Base-by-base conservation (phyloP, 371 early-diverging fungal species). In the Rhizomucor pusillus region DNA sequence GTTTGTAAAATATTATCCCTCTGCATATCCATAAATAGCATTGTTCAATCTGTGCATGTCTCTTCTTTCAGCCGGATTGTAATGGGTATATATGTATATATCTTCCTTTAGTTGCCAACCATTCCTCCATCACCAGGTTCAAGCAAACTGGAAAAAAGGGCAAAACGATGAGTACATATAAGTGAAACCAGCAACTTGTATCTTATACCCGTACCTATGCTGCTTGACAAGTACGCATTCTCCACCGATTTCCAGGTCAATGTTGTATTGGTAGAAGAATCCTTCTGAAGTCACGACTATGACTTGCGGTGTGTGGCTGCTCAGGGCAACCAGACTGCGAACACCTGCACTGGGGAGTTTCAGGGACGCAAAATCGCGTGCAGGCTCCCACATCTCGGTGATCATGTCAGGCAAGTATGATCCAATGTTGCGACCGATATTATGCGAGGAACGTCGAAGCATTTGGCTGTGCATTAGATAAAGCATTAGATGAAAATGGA, bases 261-360 rank as follows among this genome's bases (percentile, higher is more conserved):
- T 87, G 56, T 83, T 86, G 69, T 92, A 98, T 59, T 88, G 87
- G 66, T 94, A 95, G 60, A 95, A 87, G 53, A 81, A 89, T 0
- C 98, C 98, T 60, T 94, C 91, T 0, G 92, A 89, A 0, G 94
- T 94, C 11, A 91, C 90, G 1, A 97, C 96, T 86, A 91, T 87
- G 43, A 95, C 82, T 66, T 92, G 90, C 14, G 89, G 90, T 1
- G 85, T 82, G 0, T 84, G 80, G 47, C 73, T 84, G 79, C 82
- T 86, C 34, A 97, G 60, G 4, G 91, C 92, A 34, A 89, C 90
- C 12, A 94, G 74, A 59, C 90, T 92, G 61, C 85, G 90, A 11
- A 86, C 81, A 56, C 90, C 88, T n/a, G 85, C 75, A 47, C 79
- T 76, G 14, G 95, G 95, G 19, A 97, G 69, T 62, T 94, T 95